Base-by-base conservation (phyloP, 2,329 filamentous ascomycete species). In the Bipolaris oryzae region DNA sequence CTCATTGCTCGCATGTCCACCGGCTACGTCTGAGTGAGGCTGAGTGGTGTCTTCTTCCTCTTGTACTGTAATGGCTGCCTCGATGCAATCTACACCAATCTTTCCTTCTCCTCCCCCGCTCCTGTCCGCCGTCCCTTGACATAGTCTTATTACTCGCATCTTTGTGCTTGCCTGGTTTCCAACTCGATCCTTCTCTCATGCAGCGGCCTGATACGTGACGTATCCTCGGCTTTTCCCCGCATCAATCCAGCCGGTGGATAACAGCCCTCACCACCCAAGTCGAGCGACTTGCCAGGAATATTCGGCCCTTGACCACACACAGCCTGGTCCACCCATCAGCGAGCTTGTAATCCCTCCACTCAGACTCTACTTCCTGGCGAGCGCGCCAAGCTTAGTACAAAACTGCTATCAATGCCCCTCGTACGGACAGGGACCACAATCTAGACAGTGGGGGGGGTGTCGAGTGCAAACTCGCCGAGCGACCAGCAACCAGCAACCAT, bases 1-100 rank as follows among this genome's bases (percentile, higher is more conserved):
- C 33, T 23, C 13, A 41, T 41, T 51, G 47, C 41, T 55, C 48
- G 52, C 49, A 57, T 49, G 35, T 48, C n/a, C 43, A 34, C 34
- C 54, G 41, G 38, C 28, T 42, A 48, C 59, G 23, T 37, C 55
- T 42, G 45, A 58, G 51, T 58, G 57, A 66, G 61, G 61, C 61
- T 61, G 57, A 61, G 61, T 43, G 23, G 28, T 23, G 21, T 37
- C 20, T 43, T 10, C 25, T 50, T 39, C 52, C 6, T 28, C 25
- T 28, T 28, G 25, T 28, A 9, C 25, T 13, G 25, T 28, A 9
- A 6, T 13, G 53, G 37, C 7, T 31, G 39, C 46, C 37, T 46
- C 47, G 51, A 41, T 16, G 16, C 37, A 49, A 54, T 33, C 49
- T 45, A 31, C 20, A 37, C 41, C 38, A 42, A 45, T 54, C 56